Percentiles rank a stretch among this genome's conserved stretches.
Conservation (phyloP, 2,329 filamentous ascomycete genomes). For the Aspergillus oerlinghausenensis region DNA sequence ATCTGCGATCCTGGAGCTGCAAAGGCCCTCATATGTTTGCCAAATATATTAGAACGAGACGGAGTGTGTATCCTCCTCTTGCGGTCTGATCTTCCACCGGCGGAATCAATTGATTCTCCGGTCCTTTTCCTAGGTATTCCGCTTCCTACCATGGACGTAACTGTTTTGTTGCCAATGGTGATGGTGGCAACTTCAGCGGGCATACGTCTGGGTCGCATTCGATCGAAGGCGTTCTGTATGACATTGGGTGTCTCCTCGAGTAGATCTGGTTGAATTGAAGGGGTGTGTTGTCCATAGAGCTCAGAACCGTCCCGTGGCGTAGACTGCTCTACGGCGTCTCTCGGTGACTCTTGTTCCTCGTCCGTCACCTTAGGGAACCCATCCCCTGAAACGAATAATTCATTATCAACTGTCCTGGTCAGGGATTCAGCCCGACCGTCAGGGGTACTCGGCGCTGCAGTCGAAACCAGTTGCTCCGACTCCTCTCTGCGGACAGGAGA, state of each 20-base stretch:
- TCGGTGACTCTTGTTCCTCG: background rate
- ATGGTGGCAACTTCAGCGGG: conserved; percentile 66
- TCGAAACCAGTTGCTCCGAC: conserved; percentile 2
- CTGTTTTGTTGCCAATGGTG: conserved; percentile 65
- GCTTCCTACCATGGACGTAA: conserved; percentile 61
- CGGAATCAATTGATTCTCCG: conserved; percentile 22
- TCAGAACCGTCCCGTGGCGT: background rate
- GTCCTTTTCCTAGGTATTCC: conserved; percentile 38
- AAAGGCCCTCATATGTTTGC: conserved; percentile 49
- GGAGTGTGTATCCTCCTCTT: conserved; percentile 37
- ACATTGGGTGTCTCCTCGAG: conserved; percentile 37
- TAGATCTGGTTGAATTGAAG: conserved; percentile 7
- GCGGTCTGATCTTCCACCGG: conserved; percentile 26
- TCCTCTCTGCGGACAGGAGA: conserved; percentile 10
- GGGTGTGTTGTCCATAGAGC: conserved; percentile 8
- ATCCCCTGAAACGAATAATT: conserved; percentile 4
- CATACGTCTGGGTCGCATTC: conserved; percentile 60
- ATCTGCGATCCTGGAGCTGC: conserved; percentile 50
- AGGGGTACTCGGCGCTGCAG: background rate
- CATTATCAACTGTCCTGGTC: background rate
- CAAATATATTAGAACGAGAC: conserved; percentile 37
- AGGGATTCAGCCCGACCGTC: conserved; percentile 1
- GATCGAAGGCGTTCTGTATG: conserved; percentile 59
- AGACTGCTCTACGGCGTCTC: conserved; percentile 5
- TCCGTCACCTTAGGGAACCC: background rate